Base-by-base conservation (phyloP, 1,284 basidiomycete species). In the Trichosporon asahii region DNA sequence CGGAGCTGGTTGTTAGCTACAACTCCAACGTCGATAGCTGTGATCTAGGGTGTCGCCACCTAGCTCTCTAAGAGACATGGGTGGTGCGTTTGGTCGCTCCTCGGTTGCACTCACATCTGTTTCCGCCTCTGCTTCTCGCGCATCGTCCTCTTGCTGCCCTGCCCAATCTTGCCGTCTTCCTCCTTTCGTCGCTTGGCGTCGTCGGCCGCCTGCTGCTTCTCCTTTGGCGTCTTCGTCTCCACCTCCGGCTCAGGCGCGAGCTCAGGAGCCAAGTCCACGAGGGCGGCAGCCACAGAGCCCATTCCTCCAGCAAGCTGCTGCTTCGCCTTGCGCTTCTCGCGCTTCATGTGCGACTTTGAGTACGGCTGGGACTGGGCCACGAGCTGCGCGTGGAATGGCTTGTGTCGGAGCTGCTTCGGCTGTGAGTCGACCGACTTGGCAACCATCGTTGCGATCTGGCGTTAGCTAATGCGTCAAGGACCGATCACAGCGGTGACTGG, bases 321-420 rank as follows among this genome's bases (percentile, higher is more conserved):
- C 60, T 73, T 70, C 23, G 74, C 74, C 72, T 82, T 84, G 21
- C 77, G 75, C 68, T 84, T 84, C 66, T 82, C 76, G 3, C 83
- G 77, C 23, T 75, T 70, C 46, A 73, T 64, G 44, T 83, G 82
- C 2, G 82, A 82, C 69, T 78, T 75, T n/a, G 82, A 83, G 71
- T 83, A 83, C 2, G 82, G 82, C 63, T 82, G 66, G 67, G 33
- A 69, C 72, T 18, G 72, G 67, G 49, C 49, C 1, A 44, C n/a
- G 18, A 70, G 33, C 23, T 69, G 67, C 63, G 69, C 72, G 57
- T 68, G 64, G 67, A 73, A 73, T 5, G 64, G 55, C 68, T 68
- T 66, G 25, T 55, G 65, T 8, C 65, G 53, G 7, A 61, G 57
- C 35, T 61, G 63, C 66, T 63, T 49, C 25, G 57, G 66, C 66